Evolutionary conservation across 108 stramenopile genomes (phyloP), one percentile per base, ranked within the genome.

Genomic region (Mayamaea pseudoterrestris): DNA sequence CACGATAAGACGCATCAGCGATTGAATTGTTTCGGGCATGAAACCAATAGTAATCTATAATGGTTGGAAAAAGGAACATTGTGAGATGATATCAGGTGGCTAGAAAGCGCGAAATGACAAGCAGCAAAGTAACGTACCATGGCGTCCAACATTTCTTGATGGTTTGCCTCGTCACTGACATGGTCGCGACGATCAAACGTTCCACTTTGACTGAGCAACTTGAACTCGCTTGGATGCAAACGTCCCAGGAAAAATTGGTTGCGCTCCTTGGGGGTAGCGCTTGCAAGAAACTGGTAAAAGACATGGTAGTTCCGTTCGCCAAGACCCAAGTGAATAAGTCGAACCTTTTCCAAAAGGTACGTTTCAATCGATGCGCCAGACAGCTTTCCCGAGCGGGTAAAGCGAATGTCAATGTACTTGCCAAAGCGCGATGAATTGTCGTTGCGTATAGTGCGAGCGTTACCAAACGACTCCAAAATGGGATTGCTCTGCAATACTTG

Each of bases 391-490:
- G 63, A 50, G 39, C 64, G 53, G 44, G 80, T 84, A 51, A 93
- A 94, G 17, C 46, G 60, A 31, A 81, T 83, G 40, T 80, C 87
- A 53, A 83, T 83, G 50, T 71, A 81, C 47, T 83, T 83, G 32
- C 81, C 87, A 50, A 93, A 95, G 1, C 94, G 68, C 24, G 74
- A 68, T 9, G 88, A 91, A 62, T 97, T 97, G 68, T 95, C 94
- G 57, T 97, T 97, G 9, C 96, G 84, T 36, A 91, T 71, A 20
- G 96, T 97, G 11, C 88, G 57, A 12, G 96, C 96, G 60, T 98
- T 98, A 18, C 96, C 96, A 65, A 96, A 98, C 7, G 93, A 81
- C 58, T 98, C 96, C 16, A 97, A 64, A 43, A 97, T 97, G 4
- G 96, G 94, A 56, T 97, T 97, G 29, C 72, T 76, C 55, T 90